Evolutionary conservation across 495 filamentous ascomycete species (phyloP), one percentile per base, ranked within the genome.

Genomic region (Aspergillus sparsus): DNA sequence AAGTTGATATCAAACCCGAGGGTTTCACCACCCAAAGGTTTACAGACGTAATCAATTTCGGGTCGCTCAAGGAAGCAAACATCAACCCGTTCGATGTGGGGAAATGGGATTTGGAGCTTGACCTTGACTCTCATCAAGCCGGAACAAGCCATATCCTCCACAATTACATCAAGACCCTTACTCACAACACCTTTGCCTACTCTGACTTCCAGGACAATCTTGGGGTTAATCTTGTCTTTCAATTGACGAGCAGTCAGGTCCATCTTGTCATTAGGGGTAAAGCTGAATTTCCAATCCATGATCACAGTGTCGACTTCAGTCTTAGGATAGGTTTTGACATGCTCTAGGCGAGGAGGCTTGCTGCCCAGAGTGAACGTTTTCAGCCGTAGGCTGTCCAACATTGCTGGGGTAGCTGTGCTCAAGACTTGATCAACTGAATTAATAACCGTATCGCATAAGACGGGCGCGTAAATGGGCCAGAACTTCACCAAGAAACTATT

Each of bases 231-330:
- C 77, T 95, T 97, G 74, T 93, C 89, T 77, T 91, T 94, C 63
- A 95, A 71, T 68, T 99, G 94, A 46, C 88, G 86, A 18, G 86
- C 78, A 6, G 94, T 99, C 81, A 99, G 81, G 74, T 99, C 94
- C 60, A 89, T 85, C 9, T 82, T 89, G 72, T 99, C 94, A 65
- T 93, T 97, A 8, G 94, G 94, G 0, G 90, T 98, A 74, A 99
- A 99, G 77, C 93, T 97, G 75, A 99, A 98, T 65, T 96, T 93
- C 94, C 94, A 99, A 69, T 99, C 94, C 95, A 98, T 99, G 55
- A 98, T 83, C 44, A 99, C 90, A 55, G 89, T 89, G 66, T 99
- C 93, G 49, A 97, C 91, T 47, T 97, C 90, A 11, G 91, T 89
- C 75, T 96, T 97, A 31, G 94, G 92, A 65, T 98, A 98, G 7